A percentile compares a stretch with the other conserved stretches of the same genome.
Conservation (phyloP, 441 rosid genomes). For the Jatropha multifida region DNA sequence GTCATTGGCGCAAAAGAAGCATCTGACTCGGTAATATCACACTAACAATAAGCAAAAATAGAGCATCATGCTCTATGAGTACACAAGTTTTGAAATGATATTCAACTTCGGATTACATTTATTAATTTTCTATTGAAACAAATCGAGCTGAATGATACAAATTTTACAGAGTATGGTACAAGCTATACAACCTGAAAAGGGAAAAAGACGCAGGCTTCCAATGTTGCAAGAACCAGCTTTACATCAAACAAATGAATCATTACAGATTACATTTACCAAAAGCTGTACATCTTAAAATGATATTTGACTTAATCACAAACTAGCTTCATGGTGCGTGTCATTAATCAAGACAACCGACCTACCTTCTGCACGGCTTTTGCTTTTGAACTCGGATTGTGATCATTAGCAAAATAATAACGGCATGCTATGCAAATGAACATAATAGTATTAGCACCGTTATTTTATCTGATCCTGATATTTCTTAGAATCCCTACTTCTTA, state of each 20-base stretch:
- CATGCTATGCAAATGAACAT: neutral
- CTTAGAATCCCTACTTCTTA: slow-evolving; percentile 20
- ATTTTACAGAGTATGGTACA: neutral
- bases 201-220: neutral
- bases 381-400: neutral
- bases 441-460: neutral
- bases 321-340: neutral
- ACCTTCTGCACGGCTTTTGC: neutral
- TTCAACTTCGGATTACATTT: neutral
- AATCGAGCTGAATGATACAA: neutral
- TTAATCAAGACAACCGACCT: neutral
- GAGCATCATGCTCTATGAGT: too few species aligned
- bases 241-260: neutral
- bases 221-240: neutral
- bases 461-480: neutral
- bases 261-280: neutral
- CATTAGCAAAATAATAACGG: neutral
- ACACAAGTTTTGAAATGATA: too few species aligned
- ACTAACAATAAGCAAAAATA: too few species aligned
- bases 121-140: neutral
- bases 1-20: too few species aligned
- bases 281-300: neutral
- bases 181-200: neutral
- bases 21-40: too few species aligned
- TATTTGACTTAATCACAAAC: slow-evolving; percentile 5